Base-by-base conservation (phyloP, 108 stramenopile species). In the Pseudonitzschia pungens region DNA sequence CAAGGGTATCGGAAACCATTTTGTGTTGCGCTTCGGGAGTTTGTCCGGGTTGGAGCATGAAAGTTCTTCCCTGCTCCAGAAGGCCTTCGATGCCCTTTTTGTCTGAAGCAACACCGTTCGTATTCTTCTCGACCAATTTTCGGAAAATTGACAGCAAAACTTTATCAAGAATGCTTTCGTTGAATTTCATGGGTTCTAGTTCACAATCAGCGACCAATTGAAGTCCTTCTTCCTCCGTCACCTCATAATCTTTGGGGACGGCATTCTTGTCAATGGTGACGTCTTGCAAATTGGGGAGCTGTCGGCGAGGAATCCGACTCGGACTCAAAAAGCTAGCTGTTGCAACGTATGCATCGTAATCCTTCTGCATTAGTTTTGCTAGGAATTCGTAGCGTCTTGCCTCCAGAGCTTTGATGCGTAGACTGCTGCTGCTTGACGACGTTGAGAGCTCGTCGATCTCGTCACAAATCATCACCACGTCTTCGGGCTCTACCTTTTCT, bases 221-320 rank as follows among this genome's bases (percentile, higher is more conserved):
- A 29, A 60, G 42, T 12, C 76, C 80, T 5, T 78, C 78, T 32
- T 78, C 80, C n/a, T 66, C 71, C 20, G 60, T 16, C 45, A 48
- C 45, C 10, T 48, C n/a, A 45, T 67, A 50, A 41, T 67, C 18
- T 11, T 67, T 67, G n/a, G 69, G 69, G 24, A 68, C 45, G 27
- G 69, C 26, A 50, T 55, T 50, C 22, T 64, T 56, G 51, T 58
- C 69, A 31, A 80, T 58, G 15, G 77, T 67, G 12, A 91, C 84
- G 79, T 93, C 90, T 71, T 93, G 92, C 14, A 89, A 79, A 75
- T 93, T 91, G 8, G 89, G 90, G 36, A 91, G 70, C 28, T 88
- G 80, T 29, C 26, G 31, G 11, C 92, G 67, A 6, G 86, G 74
- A 33, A 91, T 91, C 31, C 90, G 82, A 69, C 81, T 87, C 18